Evolutionary conservation across 495 filamentous ascomycete species (phyloP).

Genomic region (Daldinia childiae): DNA sequence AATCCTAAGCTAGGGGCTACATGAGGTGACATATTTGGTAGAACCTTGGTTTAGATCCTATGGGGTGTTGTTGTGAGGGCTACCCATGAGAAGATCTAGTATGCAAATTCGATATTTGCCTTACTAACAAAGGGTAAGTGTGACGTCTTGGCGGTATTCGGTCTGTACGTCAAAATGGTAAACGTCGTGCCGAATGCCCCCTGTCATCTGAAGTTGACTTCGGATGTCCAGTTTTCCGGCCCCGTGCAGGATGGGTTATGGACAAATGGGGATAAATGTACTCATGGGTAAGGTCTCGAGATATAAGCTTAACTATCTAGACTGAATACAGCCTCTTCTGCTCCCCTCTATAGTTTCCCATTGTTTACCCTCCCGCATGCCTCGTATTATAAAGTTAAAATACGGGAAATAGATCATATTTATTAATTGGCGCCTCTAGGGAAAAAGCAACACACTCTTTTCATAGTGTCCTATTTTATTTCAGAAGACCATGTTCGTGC

Average conservation of each 20-base stretch:
- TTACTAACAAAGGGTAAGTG: conserved; percentile 20
- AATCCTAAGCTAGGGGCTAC: conserved; percentile 4
- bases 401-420: neutral
- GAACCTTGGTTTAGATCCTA: conserved; percentile 12
- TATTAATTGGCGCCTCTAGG: too few species aligned
- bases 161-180: conserved; percentile 11
- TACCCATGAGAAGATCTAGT: conserved; percentile 9
- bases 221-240: conserved; percentile 24
- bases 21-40: conserved; percentile 33
- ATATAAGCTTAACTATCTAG: conserved; percentile 35
- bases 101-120: conserved; percentile 28
- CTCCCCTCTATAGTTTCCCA: neutral
- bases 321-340: conserved; percentile 19
- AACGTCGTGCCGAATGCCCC: conserved; percentile 24
- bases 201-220: conserved; percentile 36
- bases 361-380: neutral
- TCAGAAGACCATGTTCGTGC: neutral
- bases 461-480: too few species aligned
- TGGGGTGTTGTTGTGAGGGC: neutral
- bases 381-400: neutral
- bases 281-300: conserved; percentile 19
- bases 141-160: conserved; percentile 17
- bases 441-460: too few species aligned
- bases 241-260: conserved; percentile 24
- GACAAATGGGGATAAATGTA: conserved; percentile 3